Base-by-base conservation (phyloP, 176 grass and related monocot species). In the Oryza australiensis region DNA sequence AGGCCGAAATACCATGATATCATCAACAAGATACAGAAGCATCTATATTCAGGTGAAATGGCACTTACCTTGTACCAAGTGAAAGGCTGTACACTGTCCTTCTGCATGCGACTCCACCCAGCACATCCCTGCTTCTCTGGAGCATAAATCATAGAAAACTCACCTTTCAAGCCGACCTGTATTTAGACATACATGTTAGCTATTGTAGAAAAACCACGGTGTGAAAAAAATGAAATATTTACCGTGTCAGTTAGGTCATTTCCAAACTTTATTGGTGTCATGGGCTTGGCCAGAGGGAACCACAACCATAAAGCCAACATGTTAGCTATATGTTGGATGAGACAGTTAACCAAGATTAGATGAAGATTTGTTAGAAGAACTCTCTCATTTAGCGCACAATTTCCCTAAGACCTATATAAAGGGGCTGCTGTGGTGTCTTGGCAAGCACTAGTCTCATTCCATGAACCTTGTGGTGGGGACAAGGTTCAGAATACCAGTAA, bases 1-100 rank as follows among this genome's bases (percentile, higher is more conserved):
- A 53, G 49, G 49, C 49, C 49, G 37, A 66, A 37, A 80, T 28
- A 88, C 68, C 32, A 83, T 42, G 11, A 23, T 23, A 80, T 3
- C 29, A 79, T 37, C 67, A 79, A 26, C 26, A 42, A 42, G 6
- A 59, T 69, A 64, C 27, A 72, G 12, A 70, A 40, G 10, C 30
- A 78, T 41, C 0, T 66, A 64, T 72, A 51, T 76, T 30, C 46
- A 37, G 12, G 63, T 79, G 37, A 68, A 87, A 48, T 72, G 45
- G 33, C 5, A 70, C 64, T 85, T 89, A 98, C 95, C 90, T 94
- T 94, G 90, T 91, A 98, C 95, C 92, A 98, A 78, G 82, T 91
- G 78, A 98, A 94, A 72, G 88, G 79, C 55, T 80, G 53, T 12
- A 73, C 78, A 82, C 80, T 73, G 45, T 81, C 89, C 26, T 57